phyloP scores from a whole-genome alignment of 805 yeast species.

The Jamesozyma rosinii region DNA sequence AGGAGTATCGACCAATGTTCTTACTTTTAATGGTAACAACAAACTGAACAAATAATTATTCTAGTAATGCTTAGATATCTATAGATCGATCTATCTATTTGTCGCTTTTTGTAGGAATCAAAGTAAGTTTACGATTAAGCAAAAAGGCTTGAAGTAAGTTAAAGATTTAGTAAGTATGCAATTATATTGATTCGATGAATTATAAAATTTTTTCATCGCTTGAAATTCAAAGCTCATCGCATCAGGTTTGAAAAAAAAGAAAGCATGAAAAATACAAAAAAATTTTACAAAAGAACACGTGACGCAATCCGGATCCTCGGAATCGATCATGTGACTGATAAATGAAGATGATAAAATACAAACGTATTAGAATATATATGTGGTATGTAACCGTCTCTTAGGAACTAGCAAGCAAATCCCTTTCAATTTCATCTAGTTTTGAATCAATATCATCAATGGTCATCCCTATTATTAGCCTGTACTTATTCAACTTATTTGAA shows the following conservation, averaged over 20 bases:
- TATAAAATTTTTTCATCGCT: not conserved
- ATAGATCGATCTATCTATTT: not conserved
- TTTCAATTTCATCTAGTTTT: slow-evolving; percentile 68
- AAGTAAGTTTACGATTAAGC: not conserved
- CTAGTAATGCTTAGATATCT: not conserved
- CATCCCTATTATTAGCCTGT: slow-evolving; percentile 71
- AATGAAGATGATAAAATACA: no score
- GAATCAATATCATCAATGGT: slow-evolving; percentile 73
- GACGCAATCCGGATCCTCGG: no score
- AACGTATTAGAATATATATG: no score
- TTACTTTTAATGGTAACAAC: not conserved
- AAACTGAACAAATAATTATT: not conserved
- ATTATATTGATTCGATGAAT: not conserved
- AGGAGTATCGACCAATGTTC: not conserved
- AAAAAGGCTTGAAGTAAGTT: no score
- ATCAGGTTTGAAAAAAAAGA: slow-evolving; percentile 23
- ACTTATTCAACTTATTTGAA: slow-evolving; percentile 59
- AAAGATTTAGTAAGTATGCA: no score
- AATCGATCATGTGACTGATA: no score
- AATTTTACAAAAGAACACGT: not conserved
- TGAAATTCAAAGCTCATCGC: slow-evolving; percentile 15
- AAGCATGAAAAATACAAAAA: slow-evolving; percentile 1
- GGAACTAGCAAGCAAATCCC: slow-evolving; percentile 26
- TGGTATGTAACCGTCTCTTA: no score
- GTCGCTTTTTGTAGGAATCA: not conserved